Evolutionary conservation across 2,329 filamentous ascomycete genomes (phyloP).

Genomic region (Amauroascus niger): DNA sequence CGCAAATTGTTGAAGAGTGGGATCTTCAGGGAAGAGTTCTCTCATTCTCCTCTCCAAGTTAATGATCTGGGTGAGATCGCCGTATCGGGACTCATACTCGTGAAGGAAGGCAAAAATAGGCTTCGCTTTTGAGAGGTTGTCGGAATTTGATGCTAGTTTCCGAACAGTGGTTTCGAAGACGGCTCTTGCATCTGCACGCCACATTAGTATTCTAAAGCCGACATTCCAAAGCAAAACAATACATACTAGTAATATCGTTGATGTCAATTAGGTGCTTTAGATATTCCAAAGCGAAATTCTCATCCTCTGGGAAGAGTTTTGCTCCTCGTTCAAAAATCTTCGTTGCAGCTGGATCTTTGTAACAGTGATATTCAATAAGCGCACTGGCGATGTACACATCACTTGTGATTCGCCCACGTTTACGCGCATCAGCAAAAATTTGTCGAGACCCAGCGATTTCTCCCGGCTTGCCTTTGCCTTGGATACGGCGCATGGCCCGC

Average conservation of each 20-base stretch:
- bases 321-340: conserved; percentile 95
- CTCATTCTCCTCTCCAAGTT: conserved; percentile 89
- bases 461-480: conserved; percentile 68
- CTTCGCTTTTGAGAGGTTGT: conserved; percentile 65
- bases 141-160: conserved; percentile 66
- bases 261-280: conserved; percentile 87
- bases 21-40: conserved; percentile 85
- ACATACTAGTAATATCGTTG: conserved; percentile 84
- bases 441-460: conserved; percentile 65
- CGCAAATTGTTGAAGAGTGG: conserved; percentile 63
- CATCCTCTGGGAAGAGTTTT: conserved; percentile 87
- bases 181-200: conserved; percentile 70
- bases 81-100: conserved; percentile 87
- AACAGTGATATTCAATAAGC: conserved; percentile 87
- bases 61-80: conserved; percentile 79
- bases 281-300: conserved; percentile 88
- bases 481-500: conserved; percentile 84
- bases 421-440: conserved; percentile 80
- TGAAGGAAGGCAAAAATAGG: conserved; percentile 86
- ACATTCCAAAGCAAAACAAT: conserved; percentile 3
- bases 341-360: conserved; percentile 82
- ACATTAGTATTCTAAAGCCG: conserved; percentile 16
- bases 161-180: conserved; percentile 93
- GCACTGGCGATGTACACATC: conserved; percentile 93
- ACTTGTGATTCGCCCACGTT: conserved; percentile 76